Evolutionary conservation across 1,284 basidiomycete genomes (phyloP).

Genomic region (Sporisorium iseilematis-ciliati): DNA sequence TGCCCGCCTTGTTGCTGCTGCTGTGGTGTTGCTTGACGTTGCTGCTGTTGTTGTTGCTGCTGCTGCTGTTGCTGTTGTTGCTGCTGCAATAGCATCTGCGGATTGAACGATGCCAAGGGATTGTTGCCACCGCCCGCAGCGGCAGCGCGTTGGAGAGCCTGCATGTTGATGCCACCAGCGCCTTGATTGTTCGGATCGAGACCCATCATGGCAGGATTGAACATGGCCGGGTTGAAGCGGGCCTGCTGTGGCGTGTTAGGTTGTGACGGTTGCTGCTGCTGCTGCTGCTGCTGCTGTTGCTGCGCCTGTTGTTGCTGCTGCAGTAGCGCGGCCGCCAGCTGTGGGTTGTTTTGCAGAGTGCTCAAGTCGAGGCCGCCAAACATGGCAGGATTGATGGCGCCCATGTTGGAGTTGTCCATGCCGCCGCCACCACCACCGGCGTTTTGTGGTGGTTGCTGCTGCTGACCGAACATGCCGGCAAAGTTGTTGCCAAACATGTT

Average conservation of each 20-base stretch:
- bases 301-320: conserved; percentile 46
- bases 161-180: conserved; percentile 39
- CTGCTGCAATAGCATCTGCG: conserved; percentile 49
- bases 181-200: conserved; percentile 38
- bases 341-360: conserved; percentile 49
- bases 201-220: conserved; percentile 46
- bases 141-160: conserved; percentile 45
- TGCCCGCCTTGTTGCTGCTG: conserved; percentile 26
- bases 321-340: conserved; percentile 32
- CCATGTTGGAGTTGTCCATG: conserved; percentile 43
- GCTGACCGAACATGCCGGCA: conserved; percentile 51
- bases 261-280: conserved; percentile 33
- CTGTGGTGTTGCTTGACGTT: conserved; percentile 29
- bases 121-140: conserved; percentile 38
- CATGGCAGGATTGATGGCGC: conserved; percentile 51
- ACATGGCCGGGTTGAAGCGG: conserved; percentile 39
- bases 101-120: conserved; percentile 43
- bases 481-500: conserved; percentile 55
- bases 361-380: conserved; percentile 45
- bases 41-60: conserved; percentile 52
- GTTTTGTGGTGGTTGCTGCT: conserved; percentile 33
- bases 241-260: conserved; percentile 37
- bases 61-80: conserved; percentile 47
- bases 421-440: conserved; percentile 19
- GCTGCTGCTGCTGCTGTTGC: conserved; percentile 45